These are phyloP conservation scores for Penicillium sp. DNA, from an alignment of 2,329 filamentous ascomycete species.

Conservation along the genomic window DNA sequence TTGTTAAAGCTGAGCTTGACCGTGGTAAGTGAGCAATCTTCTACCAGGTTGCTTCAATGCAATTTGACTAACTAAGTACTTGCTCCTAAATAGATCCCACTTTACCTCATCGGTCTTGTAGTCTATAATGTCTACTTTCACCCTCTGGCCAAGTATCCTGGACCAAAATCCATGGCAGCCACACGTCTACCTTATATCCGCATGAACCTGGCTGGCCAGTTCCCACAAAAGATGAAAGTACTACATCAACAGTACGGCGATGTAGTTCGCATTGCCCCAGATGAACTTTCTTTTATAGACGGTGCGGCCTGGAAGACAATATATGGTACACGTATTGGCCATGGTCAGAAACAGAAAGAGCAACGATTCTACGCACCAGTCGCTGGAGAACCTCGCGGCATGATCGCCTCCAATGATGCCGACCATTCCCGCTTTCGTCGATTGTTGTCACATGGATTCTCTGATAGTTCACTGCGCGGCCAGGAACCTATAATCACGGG, in stretches of 20 bases:
- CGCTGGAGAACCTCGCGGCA: conserved; percentile 3
- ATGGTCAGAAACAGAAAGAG: conserved; percentile 23
- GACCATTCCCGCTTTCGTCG: conserved; percentile 27
- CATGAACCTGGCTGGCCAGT: conserved; percentile 11
- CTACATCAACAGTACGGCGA: conserved; percentile 31
- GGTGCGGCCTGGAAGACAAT: conserved; percentile 29
- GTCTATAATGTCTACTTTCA: conserved; percentile 34
- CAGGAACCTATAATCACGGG: conserved; percentile 37
- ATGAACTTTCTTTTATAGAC: conserved; percentile 28
- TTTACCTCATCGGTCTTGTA: conserved; percentile 4
- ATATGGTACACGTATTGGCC: conserved; percentile 22
- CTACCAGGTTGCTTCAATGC: too few relatives aligned
- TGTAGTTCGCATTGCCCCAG: conserved; percentile 30
- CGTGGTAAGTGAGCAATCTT: not conserved
- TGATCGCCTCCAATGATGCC: conserved; percentile 13
- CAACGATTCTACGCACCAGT: conserved; percentile 16
- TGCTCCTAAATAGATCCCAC: not conserved
- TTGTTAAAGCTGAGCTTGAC: not conserved
- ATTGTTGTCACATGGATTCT: conserved; percentile 42
- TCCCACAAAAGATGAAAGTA: conserved; percentile 2
- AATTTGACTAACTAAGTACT: not conserved
- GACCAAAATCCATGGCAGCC: conserved; percentile 24
- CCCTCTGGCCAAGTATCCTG: conserved; percentile 29
- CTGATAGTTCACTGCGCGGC: conserved; percentile 41
- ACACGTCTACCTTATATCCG: conserved; percentile 23